Evolutionary conservation across 2,329 filamentous ascomycete species (phyloP).

Genomic region (Malbranchea cinnamomea): DNA sequence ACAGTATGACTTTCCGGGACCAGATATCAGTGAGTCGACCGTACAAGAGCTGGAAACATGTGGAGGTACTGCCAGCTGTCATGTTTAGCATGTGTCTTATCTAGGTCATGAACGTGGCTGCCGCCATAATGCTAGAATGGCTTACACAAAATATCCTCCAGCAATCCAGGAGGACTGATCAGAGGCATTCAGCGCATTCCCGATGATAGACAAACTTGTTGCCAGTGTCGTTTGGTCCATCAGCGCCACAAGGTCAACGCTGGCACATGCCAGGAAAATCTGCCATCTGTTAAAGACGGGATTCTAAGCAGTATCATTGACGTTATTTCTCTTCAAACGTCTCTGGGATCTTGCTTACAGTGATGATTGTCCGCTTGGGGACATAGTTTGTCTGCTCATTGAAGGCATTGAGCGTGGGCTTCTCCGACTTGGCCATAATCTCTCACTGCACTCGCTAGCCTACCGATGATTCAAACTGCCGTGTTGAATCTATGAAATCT

Average conservation of each 20-base stretch:
- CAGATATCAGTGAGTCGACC: slow-evolving; percentile 47
- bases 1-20: slow-evolving; percentile 42
- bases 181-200: slow-evolving; percentile 35
- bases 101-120: no score
- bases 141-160: slow-evolving; percentile 42
- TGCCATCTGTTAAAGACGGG: slow-evolving; percentile 13
- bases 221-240: slow-evolving; percentile 46
- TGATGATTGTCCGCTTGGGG: slow-evolving; percentile 36
- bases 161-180: slow-evolving; percentile 41
- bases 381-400: slow-evolving; percentile 45
- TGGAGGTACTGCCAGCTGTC: slow-evolving; percentile 60
- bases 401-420: no score
- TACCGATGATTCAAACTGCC: no score
- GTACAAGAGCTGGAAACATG: slow-evolving; percentile 49
- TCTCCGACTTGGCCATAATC: no score
- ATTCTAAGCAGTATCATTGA: neutral
- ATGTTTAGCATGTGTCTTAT: no score
- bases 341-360: no score
- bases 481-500: no score
- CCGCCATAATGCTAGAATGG: no score
- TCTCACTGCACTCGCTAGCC: no score
- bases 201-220: slow-evolving; percentile 39
- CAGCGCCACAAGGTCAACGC: slow-evolving; percentile 39
- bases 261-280: slow-evolving; percentile 44
- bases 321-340: neutral